Percentiles rank a stretch among this genome's conserved stretches.
These are phyloP conservation scores for Emydomyces testavorans DNA, from an alignment of 2,329 filamentous ascomycete species.

Conservation along the genomic window DNA sequence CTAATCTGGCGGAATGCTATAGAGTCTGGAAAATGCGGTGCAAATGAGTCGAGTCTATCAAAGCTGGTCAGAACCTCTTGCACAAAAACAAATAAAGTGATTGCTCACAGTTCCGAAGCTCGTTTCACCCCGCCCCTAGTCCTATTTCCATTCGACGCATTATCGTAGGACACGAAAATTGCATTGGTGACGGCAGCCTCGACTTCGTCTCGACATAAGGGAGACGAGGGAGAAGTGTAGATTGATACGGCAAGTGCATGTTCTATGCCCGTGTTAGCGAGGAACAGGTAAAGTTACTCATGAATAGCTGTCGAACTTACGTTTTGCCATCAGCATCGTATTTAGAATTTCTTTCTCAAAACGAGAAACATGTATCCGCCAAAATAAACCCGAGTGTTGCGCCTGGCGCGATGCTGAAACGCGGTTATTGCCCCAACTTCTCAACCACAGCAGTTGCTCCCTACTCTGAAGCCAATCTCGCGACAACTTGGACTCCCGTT, in stretches of 20 bases:
- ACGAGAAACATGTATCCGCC: constrained; percentile 38
- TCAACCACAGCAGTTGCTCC: constrained; percentile 47
- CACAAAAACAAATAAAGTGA: background rate
- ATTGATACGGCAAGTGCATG: constrained; percentile 34
- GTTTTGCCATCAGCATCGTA: constrained; percentile 40
- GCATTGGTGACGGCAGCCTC: constrained; percentile 43
- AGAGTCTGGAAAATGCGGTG: constrained; percentile 33
- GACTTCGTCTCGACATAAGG: constrained; percentile 36
- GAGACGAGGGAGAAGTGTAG: constrained; percentile 25
- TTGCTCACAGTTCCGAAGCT: constrained; percentile 45
- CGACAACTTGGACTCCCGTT: constrained; percentile 35
- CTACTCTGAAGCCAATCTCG: constrained; percentile 41
- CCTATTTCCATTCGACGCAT: constrained; percentile 54
- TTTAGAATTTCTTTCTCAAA: constrained; percentile 49
- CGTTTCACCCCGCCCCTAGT: constrained; percentile 52
- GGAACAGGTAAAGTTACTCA: constrained; percentile 15
- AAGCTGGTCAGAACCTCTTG: constrained; percentile 10
- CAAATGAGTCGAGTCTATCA: constrained; percentile 34
- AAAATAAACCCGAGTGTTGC: constrained; percentile 36
- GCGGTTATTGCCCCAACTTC: constrained; percentile 43
- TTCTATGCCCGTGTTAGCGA: constrained; percentile 22
- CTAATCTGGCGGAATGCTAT: constrained; percentile 35
- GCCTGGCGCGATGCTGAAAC: constrained; percentile 15
- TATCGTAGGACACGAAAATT: constrained; percentile 49
- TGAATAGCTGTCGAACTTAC: constrained; percentile 21